Percentiles rank a stretch among this genome's conserved stretches.
Evolutionary conservation across 768 basidiomycete genomes (phyloP).

Genomic region (Lepiota subincarnata): DNA sequence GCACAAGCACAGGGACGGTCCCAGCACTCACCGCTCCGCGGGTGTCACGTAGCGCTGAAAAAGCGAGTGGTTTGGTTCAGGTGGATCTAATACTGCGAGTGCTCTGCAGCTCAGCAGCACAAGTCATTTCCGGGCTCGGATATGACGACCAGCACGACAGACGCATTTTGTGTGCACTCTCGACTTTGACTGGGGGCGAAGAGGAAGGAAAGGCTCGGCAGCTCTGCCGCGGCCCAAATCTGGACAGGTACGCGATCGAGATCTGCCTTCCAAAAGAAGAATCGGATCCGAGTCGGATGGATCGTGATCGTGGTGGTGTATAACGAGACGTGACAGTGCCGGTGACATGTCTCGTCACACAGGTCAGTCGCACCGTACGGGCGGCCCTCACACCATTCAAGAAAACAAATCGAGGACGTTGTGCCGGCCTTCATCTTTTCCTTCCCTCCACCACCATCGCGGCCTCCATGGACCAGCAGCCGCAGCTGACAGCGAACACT

Average conservation of each 20-base stretch:
- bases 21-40: not conserved
- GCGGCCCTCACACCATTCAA: slow-evolving; percentile 6
- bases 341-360: slow-evolving; percentile 5
- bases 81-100: not conserved
- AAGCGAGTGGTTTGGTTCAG: slow-evolving; percentile 6
- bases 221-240: slow-evolving; percentile 6
- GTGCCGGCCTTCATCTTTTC: slow-evolving; percentile 1
- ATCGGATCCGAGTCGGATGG: slow-evolving; percentile 14
- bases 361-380: slow-evolving; percentile 7
- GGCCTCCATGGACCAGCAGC: slow-evolving; percentile 9
- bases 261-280: slow-evolving; percentile 3
- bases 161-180: not conserved
- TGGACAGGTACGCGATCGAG: slow-evolving; percentile 8
- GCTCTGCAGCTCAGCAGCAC: not conserved
- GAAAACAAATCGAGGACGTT: slow-evolving; percentile 12
- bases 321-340: not conserved
- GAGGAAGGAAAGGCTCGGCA: not conserved
- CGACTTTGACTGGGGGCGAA: not conserved
- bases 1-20: not conserved
- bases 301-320: slow-evolving; percentile 4
- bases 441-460: slow-evolving; percentile 5
- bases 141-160: not conserved
- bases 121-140: not conserved
- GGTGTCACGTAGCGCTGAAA: slow-evolving; percentile 1
- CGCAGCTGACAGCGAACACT: slow-evolving; percentile 5